These are phyloP conservation scores for Boletus reticulatus DNA, from an alignment of 768 basidiomycete species.

Conservation along the genomic window DNA sequence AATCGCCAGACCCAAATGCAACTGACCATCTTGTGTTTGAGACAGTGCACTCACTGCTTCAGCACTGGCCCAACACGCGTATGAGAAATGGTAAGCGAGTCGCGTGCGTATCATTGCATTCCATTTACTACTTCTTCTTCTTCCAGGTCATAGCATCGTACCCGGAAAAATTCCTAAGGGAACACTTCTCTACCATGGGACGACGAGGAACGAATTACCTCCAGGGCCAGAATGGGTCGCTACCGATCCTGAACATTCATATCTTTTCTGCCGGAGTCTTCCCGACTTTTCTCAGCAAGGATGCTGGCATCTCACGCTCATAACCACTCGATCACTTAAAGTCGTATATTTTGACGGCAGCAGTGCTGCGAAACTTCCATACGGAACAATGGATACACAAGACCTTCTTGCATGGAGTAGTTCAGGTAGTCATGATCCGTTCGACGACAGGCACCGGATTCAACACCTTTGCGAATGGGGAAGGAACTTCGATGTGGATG, in stretches of 20 bases:
- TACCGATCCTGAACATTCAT: conserved; percentile 37
- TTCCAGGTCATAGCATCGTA: conserved; percentile 24
- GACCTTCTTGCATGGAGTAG: conserved; percentile 46
- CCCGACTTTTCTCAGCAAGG: neutral
- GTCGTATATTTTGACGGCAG: conserved; percentile 53
- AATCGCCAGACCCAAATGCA: conserved; percentile 20
- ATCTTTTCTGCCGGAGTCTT: conserved; percentile 34
- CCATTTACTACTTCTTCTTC: conserved; percentile 13
- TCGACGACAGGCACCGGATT: conserved; percentile 37
- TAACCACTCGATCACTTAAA: conserved; percentile 34
- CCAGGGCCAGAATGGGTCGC: conserved; percentile 32
- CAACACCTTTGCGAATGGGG: conserved; percentile 44
- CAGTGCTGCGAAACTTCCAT: conserved; percentile 42
- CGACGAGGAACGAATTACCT: conserved; percentile 20
- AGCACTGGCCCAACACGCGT: conserved; percentile 47
- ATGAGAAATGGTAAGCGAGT: conserved; percentile 40
- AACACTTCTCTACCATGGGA: conserved; percentile 37
- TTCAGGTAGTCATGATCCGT: conserved; percentile 13
- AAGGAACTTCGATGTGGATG: conserved; percentile 40
- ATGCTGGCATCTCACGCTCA: conserved; percentile 21
- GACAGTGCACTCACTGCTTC: conserved; percentile 30
- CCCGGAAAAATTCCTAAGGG: conserved; percentile 34
- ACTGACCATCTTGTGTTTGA: conserved; percentile 28
- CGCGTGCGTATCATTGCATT: conserved; percentile 9
- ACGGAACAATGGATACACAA: conserved; percentile 45